Base-by-base conservation (phyloP, 371 early-diverging fungal species). In the Chytridium lagenaria region DNA sequence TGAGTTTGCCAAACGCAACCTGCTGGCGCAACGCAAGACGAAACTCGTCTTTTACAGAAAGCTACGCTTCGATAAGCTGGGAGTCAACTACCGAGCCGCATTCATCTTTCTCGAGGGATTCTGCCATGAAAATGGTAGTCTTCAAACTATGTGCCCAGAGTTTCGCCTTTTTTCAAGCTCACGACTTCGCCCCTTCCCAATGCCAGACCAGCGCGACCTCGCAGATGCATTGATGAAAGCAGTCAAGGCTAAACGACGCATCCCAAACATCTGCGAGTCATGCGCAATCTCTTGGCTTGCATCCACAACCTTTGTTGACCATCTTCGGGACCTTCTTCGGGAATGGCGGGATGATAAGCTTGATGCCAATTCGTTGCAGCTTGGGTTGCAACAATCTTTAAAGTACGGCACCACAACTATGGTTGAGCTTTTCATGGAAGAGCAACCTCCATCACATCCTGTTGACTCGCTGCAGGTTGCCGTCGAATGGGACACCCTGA, bases 41-140 rank as follows among this genome's bases (percentile, higher is more conserved):
- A 31, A 26, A 5, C 3, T 10, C 3, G 10, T 7, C 30, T 61
- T 61, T 34, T 61, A 61, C 61, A 28, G 61, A 15, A 10, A 12
- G 37, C 61, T 61, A 15, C 30, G 61, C 3, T 61, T 61, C 61
- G 61, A 61, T 26, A 61, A 61, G 61, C 61, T 61, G 7, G 61
- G 61, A 3, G n/a, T 61, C 61, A 37, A 61, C 36, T 61, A 61
- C 61, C 3, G 16, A 15, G 61, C 61, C 30, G 61, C 61, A 15
- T 61, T 61, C 61, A 61, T 61, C 61, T 61, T 61, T 26, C 61
- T 61, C 36, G 34, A 61, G 26, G 61, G 61, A 2, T 61, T 61
- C 36, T 61, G 61, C 36, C 61, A 61, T 37, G 61, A 61, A 34
- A 61, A 61, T 26, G 61, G 61, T 7, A 61, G 61, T 26, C 61